A percentile compares a stretch with the other conserved stretches of the same genome.
Evolutionary conservation across 768 basidiomycete genomes (phyloP).

Genomic region (Macrolepiota albuminosa): DNA sequence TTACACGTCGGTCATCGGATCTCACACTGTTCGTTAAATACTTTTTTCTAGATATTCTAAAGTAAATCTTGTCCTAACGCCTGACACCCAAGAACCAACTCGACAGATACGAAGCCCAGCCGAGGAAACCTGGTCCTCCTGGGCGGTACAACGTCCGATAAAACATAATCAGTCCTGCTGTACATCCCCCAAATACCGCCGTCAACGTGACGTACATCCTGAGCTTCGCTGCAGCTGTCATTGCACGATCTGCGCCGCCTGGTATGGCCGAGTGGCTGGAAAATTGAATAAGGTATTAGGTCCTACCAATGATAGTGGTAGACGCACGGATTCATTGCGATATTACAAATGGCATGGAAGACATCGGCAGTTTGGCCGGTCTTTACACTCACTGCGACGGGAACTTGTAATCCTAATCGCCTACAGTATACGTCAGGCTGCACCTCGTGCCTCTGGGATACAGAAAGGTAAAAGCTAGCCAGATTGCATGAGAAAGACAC

Average conservation of each 20-base stretch:
- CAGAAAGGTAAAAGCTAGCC: constrained; percentile 7
- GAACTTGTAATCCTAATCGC: constrained; percentile 83
- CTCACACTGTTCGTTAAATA: background rate
- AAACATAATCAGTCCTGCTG: constrained; percentile 66
- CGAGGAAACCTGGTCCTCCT: constrained; percentile 44
- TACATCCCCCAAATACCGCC: constrained; percentile 67
- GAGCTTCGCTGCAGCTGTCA: constrained; percentile 64
- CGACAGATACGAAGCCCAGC: constrained; percentile 60
- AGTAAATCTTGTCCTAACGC: constrained; percentile 29
- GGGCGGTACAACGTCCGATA: constrained; percentile 66
- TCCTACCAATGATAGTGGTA: background rate
- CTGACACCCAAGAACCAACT: constrained; percentile 62
- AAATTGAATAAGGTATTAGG: background rate
- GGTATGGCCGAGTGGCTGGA: constrained; percentile 63
- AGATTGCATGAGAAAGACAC: constrained; percentile 15
- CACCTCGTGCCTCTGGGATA: constrained; percentile 84
- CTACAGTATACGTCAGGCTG: constrained; percentile 97
- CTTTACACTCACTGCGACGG: constrained; percentile 90
- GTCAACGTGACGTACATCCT: constrained; percentile 70
- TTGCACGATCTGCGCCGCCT: constrained; percentile 76
- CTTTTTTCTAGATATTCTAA: background rate
- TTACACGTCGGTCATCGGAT: constrained; percentile 37
- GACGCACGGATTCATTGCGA: constrained; percentile 85
- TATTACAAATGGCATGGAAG: constrained; percentile 78
- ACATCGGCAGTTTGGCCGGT: constrained; percentile 82